phyloP scores from a whole-genome alignment of 441 rosid genomes.

The Populus hybrid region DNA sequence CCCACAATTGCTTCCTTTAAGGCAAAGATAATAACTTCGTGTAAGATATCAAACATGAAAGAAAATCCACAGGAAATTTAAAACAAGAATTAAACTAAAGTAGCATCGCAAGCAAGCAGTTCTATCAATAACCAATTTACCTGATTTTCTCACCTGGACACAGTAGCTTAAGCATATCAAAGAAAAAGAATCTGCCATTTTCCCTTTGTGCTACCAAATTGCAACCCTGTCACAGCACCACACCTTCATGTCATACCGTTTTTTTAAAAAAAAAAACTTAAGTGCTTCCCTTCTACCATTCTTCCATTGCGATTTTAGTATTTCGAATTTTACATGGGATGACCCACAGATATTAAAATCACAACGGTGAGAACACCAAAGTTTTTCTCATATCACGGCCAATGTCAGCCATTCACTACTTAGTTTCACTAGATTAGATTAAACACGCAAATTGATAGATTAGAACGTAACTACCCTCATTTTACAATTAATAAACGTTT shows the following conservation, averaged over 20 bases:
- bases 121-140: conserved; percentile 26
- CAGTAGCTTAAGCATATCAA: conserved; percentile 63
- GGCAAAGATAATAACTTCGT: not conserved
- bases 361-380: not conserved
- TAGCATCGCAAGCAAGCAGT: not conserved
- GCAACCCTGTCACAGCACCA: conserved; percentile 60
- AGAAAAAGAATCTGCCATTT: conserved; percentile 59
- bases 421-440: not conserved
- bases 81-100: not conserved
- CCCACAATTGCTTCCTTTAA: not conserved
- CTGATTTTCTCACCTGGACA: conserved; percentile 73
- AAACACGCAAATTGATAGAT: not conserved
- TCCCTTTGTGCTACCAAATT: conserved; percentile 61
- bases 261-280: not conserved
- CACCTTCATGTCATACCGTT: not conserved
- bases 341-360: not conserved
- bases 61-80: not conserved
- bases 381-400: not conserved
- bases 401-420: not conserved
- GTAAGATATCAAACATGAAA: not conserved
- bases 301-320: not conserved
- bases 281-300: not conserved
- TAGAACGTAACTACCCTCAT: not conserved
- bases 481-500: not conserved
- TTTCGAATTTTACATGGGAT: not conserved